A percentile compares a stretch with the other conserved stretches of the same genome.
Evolutionary conservation across 345 rosid genomes (phyloP).

Genomic region (Trapa bicornis): DNA sequence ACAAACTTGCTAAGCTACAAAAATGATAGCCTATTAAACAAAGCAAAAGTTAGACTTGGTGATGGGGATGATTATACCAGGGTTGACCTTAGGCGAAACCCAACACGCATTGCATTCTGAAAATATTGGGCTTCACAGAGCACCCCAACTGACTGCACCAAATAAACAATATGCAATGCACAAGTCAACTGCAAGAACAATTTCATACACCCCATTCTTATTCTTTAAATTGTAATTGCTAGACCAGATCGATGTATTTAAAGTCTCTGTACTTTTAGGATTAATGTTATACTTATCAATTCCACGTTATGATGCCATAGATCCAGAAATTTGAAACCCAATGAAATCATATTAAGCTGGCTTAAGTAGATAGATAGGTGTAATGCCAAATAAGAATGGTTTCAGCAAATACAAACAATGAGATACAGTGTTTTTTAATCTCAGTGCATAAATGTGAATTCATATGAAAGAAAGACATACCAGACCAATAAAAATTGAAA

Average conservation of each 20-base stretch:
- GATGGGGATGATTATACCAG: slow-evolving; percentile 42
- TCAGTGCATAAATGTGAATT: not conserved
- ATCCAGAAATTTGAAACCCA: not conserved
- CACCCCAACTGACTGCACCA: slow-evolving; percentile 57
- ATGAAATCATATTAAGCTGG: not conserved
- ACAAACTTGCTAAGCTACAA: not conserved
- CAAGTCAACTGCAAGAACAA: not conserved
- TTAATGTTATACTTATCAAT: not conserved
- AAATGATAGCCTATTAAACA: not conserved
- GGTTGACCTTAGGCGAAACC: slow-evolving; percentile 81
- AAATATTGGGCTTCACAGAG: slow-evolving; percentile 69
- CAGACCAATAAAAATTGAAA: too few relatives aligned
- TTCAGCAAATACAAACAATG: not conserved
- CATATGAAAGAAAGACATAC: not conserved
- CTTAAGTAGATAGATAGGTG: not conserved
- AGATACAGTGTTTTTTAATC: not conserved
- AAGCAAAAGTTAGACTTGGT: slow-evolving; percentile 4
- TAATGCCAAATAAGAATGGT: not conserved
- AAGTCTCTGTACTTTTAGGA: not conserved
- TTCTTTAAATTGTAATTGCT: too few relatives aligned
- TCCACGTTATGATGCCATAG: not conserved
- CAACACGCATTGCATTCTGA: slow-evolving; percentile 80
- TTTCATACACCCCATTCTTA: not conserved
- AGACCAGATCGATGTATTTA: not conserved
- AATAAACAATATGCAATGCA: not conserved